Evolutionary conservation across 2,329 filamentous ascomycete species (phyloP), one percentile per base, ranked within the genome.

Genomic region (Monosporascus sp.): DNA sequence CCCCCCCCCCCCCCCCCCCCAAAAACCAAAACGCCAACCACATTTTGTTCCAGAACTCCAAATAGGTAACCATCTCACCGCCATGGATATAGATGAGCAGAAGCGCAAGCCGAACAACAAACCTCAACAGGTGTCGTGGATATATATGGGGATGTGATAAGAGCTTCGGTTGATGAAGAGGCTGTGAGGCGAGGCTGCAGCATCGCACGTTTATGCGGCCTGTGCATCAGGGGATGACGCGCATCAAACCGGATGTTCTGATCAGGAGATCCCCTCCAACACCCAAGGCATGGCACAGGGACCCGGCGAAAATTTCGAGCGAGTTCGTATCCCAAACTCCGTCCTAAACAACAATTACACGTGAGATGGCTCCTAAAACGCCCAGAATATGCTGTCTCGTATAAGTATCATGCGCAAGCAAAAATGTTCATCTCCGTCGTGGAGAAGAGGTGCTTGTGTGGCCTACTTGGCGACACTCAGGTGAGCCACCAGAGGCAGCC

Each of bases 401-500:
- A 31, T 26, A 28, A 22, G 6, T 8, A 22, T 31, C 43, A 31
- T 46, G 43, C 51, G 38, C 26, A 37, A 48, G 22, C 37, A 56
- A 40, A 52, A 51, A 35, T 17, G 22, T 22, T 17, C 52, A 28
- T 46, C 43, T 46, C 15, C 43, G 20, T 46, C 43, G 26, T n/a
- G 6, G 22, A 46, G 43, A 46, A 46, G 22, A 15, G 17, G 41
- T 17, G n/a, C 31, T 28, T 26, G 15, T 26, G 11, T 7, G 22
- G 24, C 7, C 9, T 28, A 24, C 24, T 46, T 15, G 11, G 20
- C 49, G 38, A 38, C 44, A 48, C 58, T 72, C 60, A 81, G 51
- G 70, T 74, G 48, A 75, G 68, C 69, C 73, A 79, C 79, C 79
- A 82, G 58, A 79, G 70, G 57, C 79, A 82, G 8, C 76, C 78